A percentile compares a stretch with the other conserved stretches of the same genome.
Evolutionary conservation across 208 protist genomes (phyloP).

Genomic region (Acanthamoeba culbertsoni): DNA sequence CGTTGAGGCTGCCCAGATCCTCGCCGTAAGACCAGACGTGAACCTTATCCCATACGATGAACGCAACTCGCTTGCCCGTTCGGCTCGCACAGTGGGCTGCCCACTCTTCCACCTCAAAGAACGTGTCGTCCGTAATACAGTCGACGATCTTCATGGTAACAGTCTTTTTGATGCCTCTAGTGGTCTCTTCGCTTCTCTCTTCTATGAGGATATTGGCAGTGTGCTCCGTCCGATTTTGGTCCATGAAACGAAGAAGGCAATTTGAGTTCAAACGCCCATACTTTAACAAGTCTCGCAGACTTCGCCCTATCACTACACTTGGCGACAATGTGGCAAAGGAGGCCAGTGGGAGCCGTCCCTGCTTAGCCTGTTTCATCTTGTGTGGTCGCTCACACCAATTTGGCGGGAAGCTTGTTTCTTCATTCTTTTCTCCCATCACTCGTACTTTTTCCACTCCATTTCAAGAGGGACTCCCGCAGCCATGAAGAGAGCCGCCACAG

Average conservation of each 20-base stretch:
- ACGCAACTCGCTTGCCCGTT: neutral
- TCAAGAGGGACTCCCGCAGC: neutral
- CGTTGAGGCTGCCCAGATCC: slow-evolving; percentile 3
- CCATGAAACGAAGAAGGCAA: neutral
- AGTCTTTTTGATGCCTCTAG: neutral
- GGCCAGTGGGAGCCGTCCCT: neutral
- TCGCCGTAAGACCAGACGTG: neutral
- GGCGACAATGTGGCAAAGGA: neutral
- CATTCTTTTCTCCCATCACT: too few relatives aligned
- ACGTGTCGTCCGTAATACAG: neutral
- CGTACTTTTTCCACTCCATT: slow-evolving; percentile 22
- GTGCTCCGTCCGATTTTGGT: neutral
- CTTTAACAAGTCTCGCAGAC: neutral
- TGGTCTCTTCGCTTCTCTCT: neutral
- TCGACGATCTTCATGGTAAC: neutral
- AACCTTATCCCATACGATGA: neutral
- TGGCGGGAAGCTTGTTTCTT: too few relatives aligned
- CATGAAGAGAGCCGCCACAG: neutral
- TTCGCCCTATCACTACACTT: neutral
- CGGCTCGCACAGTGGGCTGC: neutral
- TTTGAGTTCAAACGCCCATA: neutral
- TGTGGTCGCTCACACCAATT: too few relatives aligned
- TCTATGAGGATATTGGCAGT: neutral
- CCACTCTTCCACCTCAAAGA: neutral
- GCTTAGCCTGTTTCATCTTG: too few relatives aligned